These are phyloP conservation scores for Chrysochromulina parva DNA, from an alignment of 78 protist genomes.

Conservation along the genomic window DNA sequence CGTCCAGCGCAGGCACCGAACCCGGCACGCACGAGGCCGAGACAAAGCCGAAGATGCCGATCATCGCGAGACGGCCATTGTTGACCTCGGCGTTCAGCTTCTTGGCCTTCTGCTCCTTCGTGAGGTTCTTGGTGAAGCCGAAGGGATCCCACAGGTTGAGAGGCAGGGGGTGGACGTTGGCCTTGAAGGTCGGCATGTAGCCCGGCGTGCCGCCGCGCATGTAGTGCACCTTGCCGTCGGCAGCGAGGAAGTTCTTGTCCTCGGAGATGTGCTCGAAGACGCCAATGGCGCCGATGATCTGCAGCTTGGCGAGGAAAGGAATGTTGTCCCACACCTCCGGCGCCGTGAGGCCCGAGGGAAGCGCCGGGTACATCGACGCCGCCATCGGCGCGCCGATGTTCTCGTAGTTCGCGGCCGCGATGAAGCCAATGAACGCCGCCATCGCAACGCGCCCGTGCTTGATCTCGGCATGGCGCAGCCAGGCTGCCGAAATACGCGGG, in stretches of 20 bases:
- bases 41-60: background rate
- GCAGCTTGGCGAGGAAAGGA: background rate
- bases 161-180: background rate
- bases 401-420: background rate
- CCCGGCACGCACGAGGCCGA: background rate
- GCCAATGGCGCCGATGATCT: background rate
- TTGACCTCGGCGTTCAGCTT: background rate
- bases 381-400: too few species aligned
- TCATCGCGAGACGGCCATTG: slow-evolving; percentile 3
- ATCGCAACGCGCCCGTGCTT: slow-evolving; percentile 8
- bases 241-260: background rate
- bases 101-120: background rate
- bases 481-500: background rate
- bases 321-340: background rate
- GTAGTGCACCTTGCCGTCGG: background rate
- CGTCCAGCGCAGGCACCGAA: background rate
- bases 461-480: background rate
- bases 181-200: background rate
- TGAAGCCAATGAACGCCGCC: background rate
- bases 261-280: background rate
- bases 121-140: background rate
- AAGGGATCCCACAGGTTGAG: background rate
- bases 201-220: slow-evolving; percentile 11
- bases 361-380: too few species aligned
- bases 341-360: too few species aligned